Conservation (phyloP, 805 yeast species). For the Candida ulmi region DNA sequence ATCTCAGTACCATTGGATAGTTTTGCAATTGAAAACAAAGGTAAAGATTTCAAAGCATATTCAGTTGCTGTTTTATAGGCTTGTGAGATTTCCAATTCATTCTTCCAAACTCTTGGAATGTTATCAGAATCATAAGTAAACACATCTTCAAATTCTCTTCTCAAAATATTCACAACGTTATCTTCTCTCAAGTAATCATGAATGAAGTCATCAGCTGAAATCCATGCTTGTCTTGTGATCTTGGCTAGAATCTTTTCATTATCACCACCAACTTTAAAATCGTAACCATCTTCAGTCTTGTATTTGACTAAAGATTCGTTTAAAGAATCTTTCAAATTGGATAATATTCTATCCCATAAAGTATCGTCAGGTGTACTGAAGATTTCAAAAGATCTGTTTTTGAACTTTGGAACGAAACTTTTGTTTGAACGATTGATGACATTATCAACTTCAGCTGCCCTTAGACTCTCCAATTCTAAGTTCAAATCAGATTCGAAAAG, state of each 20-base stretch:
- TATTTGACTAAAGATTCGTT: conserved; percentile 26
- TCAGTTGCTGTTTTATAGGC: conserved; percentile 57
- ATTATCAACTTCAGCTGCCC: conserved; percentile 20
- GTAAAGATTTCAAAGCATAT: conserved; percentile 50
- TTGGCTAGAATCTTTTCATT: conserved; percentile 39
- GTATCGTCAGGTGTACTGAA: conserved; percentile 43
- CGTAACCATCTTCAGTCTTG: conserved; percentile 29
- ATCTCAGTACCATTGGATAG: conserved; percentile 47
- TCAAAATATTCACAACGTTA: conserved; percentile 55
- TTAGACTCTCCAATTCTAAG: conserved; percentile 21
- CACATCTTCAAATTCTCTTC: conserved; percentile 74
- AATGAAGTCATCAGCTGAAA: conserved; percentile 47
- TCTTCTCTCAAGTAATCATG: conserved; percentile 64
- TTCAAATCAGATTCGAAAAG: conserved; percentile 23
- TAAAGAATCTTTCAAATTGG: conserved; percentile 35
- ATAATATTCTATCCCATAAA: conserved; percentile 58
- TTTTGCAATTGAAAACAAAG: conserved; percentile 48
- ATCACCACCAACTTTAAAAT: conserved; percentile 62
- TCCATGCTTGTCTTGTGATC: conserved; percentile 60
- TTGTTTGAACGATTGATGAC: conserved; percentile 41
- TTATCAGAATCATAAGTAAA: conserved; percentile 83
- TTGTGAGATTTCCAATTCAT: conserved; percentile 63
- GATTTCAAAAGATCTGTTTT: conserved; percentile 43
- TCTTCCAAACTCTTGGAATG: conserved; percentile 76
- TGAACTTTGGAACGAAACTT: conserved; percentile 39